Base-by-base conservation (phyloP, 2,329 filamentous ascomycete genomes). In the Colletotrichum tabaci region DNA sequence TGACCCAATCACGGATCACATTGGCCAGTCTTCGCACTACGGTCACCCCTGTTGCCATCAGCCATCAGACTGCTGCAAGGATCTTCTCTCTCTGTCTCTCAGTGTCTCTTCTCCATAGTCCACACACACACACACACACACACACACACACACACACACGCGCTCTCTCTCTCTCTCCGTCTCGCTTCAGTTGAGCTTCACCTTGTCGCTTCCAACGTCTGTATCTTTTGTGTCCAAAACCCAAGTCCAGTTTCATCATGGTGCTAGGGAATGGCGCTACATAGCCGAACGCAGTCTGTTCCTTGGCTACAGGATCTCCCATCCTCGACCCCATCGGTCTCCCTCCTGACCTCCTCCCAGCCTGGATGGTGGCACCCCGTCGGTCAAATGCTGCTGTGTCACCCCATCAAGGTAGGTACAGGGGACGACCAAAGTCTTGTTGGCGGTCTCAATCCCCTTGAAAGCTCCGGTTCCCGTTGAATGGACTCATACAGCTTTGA, bases 61-160 rank as follows among this genome's bases (percentile, higher is more conserved):
- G 65, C 65, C 64, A 68, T 68, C 52, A 65, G 66, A 69, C 65
- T 68, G 65, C 64, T 68, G 68, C 58, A 62, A 50, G 49, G 46
- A 40, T 46, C 35, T 38, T 38, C 9, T 38, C 30, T 35, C 35
- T 38, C 35, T 38, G 35, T 38, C 35, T 35, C 30, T 10, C 35
- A 2, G 35, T 10, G 46, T n/a, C n/a, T 67, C 57, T 46, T 38
- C 64, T 52, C 63, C 57, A 62, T 52, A 67, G 16, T 52, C 21
- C 49, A 26, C 47, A 26, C 23, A 23, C 16, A 40, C 5, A 12
- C n/a, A 10, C 55, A 57, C 23, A 9, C 46, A 15, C 21, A 23
- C 21, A 23, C 21, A 40, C 5, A 12, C n/a, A 10, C 55, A 57
- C 23, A 9, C 46, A 15, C 21, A 23, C 21, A 23, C 21, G 21